Evolutionary conservation across 2,329 filamentous ascomycete genomes (phyloP), one percentile per base, ranked within the genome.

Genomic region (Simplicillium sp.): DNA sequence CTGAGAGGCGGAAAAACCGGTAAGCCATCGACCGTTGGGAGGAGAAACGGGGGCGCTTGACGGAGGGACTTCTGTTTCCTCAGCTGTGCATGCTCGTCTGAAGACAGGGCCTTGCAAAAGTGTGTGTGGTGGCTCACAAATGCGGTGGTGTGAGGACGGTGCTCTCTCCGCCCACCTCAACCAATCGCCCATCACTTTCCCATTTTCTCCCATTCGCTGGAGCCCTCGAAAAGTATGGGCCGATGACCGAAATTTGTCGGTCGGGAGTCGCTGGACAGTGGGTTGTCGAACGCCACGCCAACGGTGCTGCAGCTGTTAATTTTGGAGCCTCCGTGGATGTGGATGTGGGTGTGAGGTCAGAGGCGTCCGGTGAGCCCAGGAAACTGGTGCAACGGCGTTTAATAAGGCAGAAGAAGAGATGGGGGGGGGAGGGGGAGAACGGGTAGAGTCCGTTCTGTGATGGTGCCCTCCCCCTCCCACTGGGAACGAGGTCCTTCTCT

Each of bases 11-110:
- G 20, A 25, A 25, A 25, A 25, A 25, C 20, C 20, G 20, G 20
- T 25, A 25, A 25, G 20, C 20, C 20, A 25, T 25, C 20, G 20
- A 25, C 20, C 20, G 20, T 25, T 25, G 67, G 66, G 2, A 85
- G 61, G 42, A 84, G 67, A 12, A 79, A 79, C 0, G 78, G 81
- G 7, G 82, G 72, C 2, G 70, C 66, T 35, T 77, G 77, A 29
- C 80, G 66, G 52, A 82, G 85, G 59, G 81, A 87, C 50, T 87
- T 80, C 55, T 86, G 83, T 4, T 75, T 79, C 9, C 20, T 25
- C 20, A 25, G 20, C 20, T 25, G 6, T 25, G 20, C 20, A 25
- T 25, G 20, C 20, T 25, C 20, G 20, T 9, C 20, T 25, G 20
- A 9, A 25, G 20, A 5, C n/a, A n/a, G n/a, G n/a, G n/a, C n/a